Evolutionary conservation across 148 eudicot species (phyloP).

Genomic region (Bassia scoparia): DNA sequence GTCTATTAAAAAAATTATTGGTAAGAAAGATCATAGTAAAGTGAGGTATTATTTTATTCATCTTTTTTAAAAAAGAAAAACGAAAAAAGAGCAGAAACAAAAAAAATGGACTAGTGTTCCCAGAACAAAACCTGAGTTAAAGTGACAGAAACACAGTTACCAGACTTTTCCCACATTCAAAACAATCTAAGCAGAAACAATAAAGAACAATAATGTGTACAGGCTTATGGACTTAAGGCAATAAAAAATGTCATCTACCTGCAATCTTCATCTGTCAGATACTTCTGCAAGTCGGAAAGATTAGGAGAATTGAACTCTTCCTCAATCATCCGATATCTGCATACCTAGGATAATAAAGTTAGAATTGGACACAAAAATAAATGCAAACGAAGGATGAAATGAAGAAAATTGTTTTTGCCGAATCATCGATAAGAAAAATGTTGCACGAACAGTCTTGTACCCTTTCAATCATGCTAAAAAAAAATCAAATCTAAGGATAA

Average conservation of each 20-base stretch:
- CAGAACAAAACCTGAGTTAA: not conserved
- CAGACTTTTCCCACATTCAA: not conserved
- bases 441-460: not conserved
- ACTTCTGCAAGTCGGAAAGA: conserved; percentile 74
- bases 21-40: no score
- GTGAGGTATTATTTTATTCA: no score
- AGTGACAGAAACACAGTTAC: not conserved
- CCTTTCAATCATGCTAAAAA: conserved; percentile 2
- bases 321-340: conserved; percentile 77
- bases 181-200: not conserved
- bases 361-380: not conserved
- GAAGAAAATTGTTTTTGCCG: not conserved
- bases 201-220: conserved; percentile 2
- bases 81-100: no score
- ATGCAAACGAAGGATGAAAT: not conserved
- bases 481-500: not conserved
- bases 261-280: conserved; percentile 80
- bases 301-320: conserved; percentile 79
- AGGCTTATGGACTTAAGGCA: not conserved
- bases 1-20: no score
- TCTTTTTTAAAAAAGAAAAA: no score
- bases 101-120: not conserved
- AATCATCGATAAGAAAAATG: not conserved
- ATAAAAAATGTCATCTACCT: conserved; percentile 34
- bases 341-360: conserved; percentile 43